Conservation (phyloP, 148 eudicot species). For the Salicornia ramosissima region DNA sequence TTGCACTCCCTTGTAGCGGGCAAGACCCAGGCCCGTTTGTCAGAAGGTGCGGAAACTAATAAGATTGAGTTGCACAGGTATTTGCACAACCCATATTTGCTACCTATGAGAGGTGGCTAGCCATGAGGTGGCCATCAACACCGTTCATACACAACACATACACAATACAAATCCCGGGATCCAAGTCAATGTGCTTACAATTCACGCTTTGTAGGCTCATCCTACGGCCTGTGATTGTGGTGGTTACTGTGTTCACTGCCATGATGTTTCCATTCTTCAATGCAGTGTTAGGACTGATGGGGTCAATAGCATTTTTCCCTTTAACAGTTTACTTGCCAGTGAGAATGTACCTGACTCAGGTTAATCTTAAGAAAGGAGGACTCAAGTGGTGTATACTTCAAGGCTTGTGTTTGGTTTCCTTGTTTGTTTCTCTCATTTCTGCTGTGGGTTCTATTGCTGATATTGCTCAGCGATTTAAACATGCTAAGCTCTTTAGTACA, state of each 20-base stretch:
- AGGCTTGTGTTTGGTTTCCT: slow-evolving; percentile 22
- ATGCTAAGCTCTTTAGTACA: slow-evolving; percentile 26
- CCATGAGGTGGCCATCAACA: slow-evolving; percentile 13
- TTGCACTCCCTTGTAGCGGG: no score
- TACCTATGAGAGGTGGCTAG: slow-evolving; percentile 23
- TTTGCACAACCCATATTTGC: slow-evolving; percentile 34
- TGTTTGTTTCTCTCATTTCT: slow-evolving; percentile 23
- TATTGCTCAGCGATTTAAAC: slow-evolving; percentile 19
- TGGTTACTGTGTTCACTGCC: slow-evolving; percentile 22
- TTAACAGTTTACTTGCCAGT: slow-evolving; percentile 32
- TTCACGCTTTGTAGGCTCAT: slow-evolving; percentile 23
- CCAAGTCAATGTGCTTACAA: slow-evolving; percentile 3
- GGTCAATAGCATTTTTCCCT: slow-evolving; percentile 28
- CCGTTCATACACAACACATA: slow-evolving; percentile 25
- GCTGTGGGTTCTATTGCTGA: slow-evolving; percentile 32
- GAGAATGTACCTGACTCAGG: slow-evolving; percentile 22
- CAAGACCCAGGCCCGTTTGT: no score
- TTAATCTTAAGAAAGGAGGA: slow-evolving; percentile 22
- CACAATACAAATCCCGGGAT: slow-evolving; percentile 21
- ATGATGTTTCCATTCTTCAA: slow-evolving; percentile 33
- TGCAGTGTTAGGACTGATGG: slow-evolving; percentile 26
- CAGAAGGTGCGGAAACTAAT: no score
- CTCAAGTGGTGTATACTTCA: slow-evolving; percentile 24
- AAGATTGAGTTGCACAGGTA: slow-evolving; percentile 22
- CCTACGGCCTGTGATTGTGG: slow-evolving; percentile 13